These are phyloP conservation scores for Hypoxylon sp. DNA, from an alignment of 2,329 filamentous ascomycete species.

Conservation along the genomic window DNA sequence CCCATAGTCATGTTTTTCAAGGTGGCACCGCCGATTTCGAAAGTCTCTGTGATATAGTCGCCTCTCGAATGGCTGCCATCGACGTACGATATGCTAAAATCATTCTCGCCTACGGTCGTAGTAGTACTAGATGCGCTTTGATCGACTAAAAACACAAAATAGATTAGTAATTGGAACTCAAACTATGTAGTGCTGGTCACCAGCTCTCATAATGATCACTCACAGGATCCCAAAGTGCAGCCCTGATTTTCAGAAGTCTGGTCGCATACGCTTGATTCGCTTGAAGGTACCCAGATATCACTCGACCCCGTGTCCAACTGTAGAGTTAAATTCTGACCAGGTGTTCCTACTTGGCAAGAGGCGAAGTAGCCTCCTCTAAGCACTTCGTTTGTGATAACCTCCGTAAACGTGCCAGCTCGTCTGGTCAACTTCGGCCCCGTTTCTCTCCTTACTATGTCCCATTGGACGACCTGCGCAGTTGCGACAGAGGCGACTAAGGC, in stretches of 20 bases:
- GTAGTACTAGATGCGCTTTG: slow-evolving; percentile 64
- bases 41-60: slow-evolving; percentile 72
- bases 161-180: slow-evolving; percentile 43
- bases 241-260: slow-evolving; percentile 47
- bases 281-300: slow-evolving; percentile 72
- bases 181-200: background rate
- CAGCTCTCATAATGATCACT: slow-evolving; percentile 43
- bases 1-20: slow-evolving; percentile 73
- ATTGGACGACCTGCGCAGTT: slow-evolving; percentile 61
- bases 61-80: slow-evolving; percentile 70
- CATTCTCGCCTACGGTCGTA: slow-evolving; percentile 57
- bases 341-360: slow-evolving; percentile 70
- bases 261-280: slow-evolving; percentile 59
- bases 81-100: slow-evolving; percentile 74
- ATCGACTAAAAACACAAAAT: slow-evolving; percentile 59
- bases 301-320: slow-evolving; percentile 77
- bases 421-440: slow-evolving; percentile 54
- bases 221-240: slow-evolving; percentile 65
- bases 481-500: slow-evolving; percentile 51
- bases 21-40: slow-evolving; percentile 67
- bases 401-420: slow-evolving; percentile 59
- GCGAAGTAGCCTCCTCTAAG: slow-evolving; percentile 69
- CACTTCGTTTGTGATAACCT: slow-evolving; percentile 62
- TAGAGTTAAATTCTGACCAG: slow-evolving; percentile 68
- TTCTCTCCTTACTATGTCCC: slow-evolving; percentile 62